Base-by-base conservation (phyloP, 805 yeast species). In the Metschnikowia similis region DNA sequence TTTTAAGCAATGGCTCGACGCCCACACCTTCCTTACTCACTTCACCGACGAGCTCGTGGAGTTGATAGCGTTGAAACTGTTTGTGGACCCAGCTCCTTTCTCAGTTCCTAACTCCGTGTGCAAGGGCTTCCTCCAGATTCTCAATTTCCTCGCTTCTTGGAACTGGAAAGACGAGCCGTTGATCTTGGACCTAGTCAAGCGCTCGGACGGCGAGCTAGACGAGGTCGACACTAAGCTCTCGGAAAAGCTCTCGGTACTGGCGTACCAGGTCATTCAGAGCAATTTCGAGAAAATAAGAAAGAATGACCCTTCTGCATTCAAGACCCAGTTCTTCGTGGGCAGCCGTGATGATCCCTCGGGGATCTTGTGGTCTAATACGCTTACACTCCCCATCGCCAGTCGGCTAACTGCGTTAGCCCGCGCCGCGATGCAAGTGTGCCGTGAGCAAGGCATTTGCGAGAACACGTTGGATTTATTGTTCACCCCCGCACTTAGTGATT, bases 131-230 rank as follows among this genome's bases (percentile, higher is more conserved):
- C 70, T 88, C 51, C 83, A 94, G 51, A 78, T 84, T 10, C 64
- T 94, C 35, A 72, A 80, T 42, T 87, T 85, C 59, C 65, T 94
- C 41, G 77, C 96, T 27, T 69, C 69, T 39, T 94, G 99, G 99
- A 90, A 94, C 66, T 94, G 99, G 99, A 85, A 81, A 59, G 95
- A 87, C 54, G 89, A 85, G 42, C 86, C 96, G 1, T 69, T 94
- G 53, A 80, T 91, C 48, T 69, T 94, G 52, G 97, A 94, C 61
- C 69, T 89, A 56, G 82, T 85, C 11, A 83, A 80, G 52, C 66
- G 66, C 21, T 35, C 51, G 3, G 59, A 52, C 21, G 51, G 65
- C 44, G 64, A 63, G 16, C 70, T 62, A 11, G 58, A 61, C 35
- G 70, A 65, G n/a, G 56, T 52, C 48, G 49, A 55, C 54, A 74